Base-by-base conservation (phyloP, 768 basidiomycete genomes). In the Hortiboletus flavorubellus region DNA sequence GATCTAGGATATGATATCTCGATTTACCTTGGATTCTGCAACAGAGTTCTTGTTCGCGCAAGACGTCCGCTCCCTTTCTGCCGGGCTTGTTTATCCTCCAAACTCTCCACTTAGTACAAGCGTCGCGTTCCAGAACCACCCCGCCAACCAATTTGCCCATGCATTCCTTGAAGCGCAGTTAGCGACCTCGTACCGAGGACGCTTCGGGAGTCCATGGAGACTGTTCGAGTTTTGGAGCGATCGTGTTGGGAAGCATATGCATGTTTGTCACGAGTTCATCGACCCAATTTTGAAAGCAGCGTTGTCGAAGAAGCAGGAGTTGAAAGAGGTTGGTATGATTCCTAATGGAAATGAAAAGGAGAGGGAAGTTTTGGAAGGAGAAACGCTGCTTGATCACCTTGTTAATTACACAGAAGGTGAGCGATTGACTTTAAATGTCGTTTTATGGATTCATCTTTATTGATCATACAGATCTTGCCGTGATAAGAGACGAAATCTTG, bases 11-110 rank as follows among this genome's bases (percentile, higher is more conserved):
- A 72, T 80, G 52, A 75, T 78, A 4, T 76, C 76, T 2, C 76
- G 82, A 5, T 86, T 84, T 66, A 85, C 84, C 0, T 69, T 85
- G 41, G 84, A 85, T 65, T 78, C 80, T 0, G 82, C 82, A 0
- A 78, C 82, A 0, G 79, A 82, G 43, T 86, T 84, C 59, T 75
- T 85, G 30, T 84, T 84, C 55, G 78, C 75, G 26, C 67, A 77
- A 30, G 71, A 77, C 50, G 76, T 82, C 16, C 63, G 64, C 42
- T 79, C 79, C 5, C 78, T 84, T 18, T 71, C 72, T 5, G 78
- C 73, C 0, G 76, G 74, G 2, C 70, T 84, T 2, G 75, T 81
- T 2, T 80, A 82, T 60, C 81, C 83, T 1, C 54, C 66, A 35
- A 66, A 46, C 51, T 69, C 52, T 2, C 50, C 51, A 4, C 49